phyloP scores from a whole-genome alignment of 805 yeast species.

The Lipomyces yamadae region DNA sequence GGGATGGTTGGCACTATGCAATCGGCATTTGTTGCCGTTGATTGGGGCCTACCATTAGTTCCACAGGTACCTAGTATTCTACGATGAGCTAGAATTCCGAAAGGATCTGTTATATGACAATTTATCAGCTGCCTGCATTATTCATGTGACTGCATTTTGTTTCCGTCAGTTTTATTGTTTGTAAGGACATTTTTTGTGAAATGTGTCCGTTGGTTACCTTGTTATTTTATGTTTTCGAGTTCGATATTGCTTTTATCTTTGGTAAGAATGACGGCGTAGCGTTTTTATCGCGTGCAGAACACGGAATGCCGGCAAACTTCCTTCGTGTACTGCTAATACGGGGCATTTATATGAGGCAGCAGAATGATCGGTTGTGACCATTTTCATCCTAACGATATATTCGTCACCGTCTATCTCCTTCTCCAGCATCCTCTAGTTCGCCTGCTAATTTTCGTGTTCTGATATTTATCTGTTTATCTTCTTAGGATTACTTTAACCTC shows the following conservation, averaged over 20 bases:
- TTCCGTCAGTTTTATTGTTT: background rate
- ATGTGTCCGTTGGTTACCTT: background rate
- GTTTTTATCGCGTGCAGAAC: background rate
- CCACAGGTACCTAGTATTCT: background rate
- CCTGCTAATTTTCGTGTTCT: constrained; percentile 3
- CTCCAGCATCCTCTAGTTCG: constrained; percentile 3
- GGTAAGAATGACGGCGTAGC: background rate
- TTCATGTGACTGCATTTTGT: background rate
- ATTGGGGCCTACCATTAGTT: background rate
- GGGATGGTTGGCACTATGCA: background rate
- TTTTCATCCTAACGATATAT: constrained; percentile 8
- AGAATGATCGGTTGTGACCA: constrained; percentile 6
- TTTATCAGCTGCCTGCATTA: background rate
- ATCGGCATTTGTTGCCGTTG: background rate
- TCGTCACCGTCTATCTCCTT: constrained; percentile 8
- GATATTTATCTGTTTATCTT: constrained; percentile 20
- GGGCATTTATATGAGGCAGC: background rate
- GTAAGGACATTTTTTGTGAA: background rate
- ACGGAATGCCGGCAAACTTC: no score
- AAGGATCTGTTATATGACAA: background rate
- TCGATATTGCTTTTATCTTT: background rate
- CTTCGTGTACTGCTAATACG: background rate
- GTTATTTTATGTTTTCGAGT: background rate
- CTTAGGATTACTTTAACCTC: constrained; percentile 83
- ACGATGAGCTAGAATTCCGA: background rate